phyloP scores from a whole-genome alignment of 352 stramenopile genomes.

The Phytophthora syringae region DNA sequence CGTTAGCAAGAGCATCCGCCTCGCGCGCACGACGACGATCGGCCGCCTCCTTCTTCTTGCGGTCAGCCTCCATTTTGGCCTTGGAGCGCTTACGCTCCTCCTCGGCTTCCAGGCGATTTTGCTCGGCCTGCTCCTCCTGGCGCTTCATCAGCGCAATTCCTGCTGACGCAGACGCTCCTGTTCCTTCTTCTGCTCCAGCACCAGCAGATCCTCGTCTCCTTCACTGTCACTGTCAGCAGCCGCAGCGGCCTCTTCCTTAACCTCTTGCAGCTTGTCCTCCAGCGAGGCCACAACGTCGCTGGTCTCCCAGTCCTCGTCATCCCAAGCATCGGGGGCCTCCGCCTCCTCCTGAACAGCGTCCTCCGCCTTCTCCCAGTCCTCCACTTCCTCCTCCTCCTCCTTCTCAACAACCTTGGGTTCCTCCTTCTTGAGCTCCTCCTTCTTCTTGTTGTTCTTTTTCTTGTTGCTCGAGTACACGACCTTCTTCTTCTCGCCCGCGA shows the following conservation, averaged over 20 bases:
- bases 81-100: slow-evolving; percentile 83
- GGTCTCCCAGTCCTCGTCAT: slow-evolving; percentile 86
- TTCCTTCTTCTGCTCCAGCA: slow-evolving; percentile 95
- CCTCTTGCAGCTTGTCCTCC: slow-evolving; percentile 77
- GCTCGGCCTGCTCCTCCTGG: slow-evolving; percentile 86
- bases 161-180: slow-evolving; percentile 91
- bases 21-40: slow-evolving; percentile 75
- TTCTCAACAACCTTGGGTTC: slow-evolving; percentile 51
- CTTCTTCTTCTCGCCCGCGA: slow-evolving; percentile 88
- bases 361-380: slow-evolving; percentile 70
- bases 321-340: slow-evolving; percentile 80
- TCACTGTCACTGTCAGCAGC: slow-evolving; percentile 58
- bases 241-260: slow-evolving; percentile 39
- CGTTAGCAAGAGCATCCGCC: slow-evolving; percentile 81
- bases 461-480: slow-evolving; percentile 93
- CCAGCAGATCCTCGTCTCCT: slow-evolving; percentile 94
- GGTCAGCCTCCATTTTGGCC: slow-evolving; percentile 83
- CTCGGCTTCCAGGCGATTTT: slow-evolving; percentile 68
- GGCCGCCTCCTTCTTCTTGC: slow-evolving; percentile 81
- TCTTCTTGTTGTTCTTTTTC: slow-evolving; percentile 75
- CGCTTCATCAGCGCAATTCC: slow-evolving; percentile 96
- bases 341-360: slow-evolving; percentile 44
- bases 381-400: slow-evolving; percentile 75
- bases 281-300: slow-evolving; percentile 80
- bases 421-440: slow-evolving; percentile 40